Evolutionary conservation across 202 grass and related monocot species (phyloP), one percentile per base, ranked within the genome.

Genomic region (Setaria viridis): DNA sequence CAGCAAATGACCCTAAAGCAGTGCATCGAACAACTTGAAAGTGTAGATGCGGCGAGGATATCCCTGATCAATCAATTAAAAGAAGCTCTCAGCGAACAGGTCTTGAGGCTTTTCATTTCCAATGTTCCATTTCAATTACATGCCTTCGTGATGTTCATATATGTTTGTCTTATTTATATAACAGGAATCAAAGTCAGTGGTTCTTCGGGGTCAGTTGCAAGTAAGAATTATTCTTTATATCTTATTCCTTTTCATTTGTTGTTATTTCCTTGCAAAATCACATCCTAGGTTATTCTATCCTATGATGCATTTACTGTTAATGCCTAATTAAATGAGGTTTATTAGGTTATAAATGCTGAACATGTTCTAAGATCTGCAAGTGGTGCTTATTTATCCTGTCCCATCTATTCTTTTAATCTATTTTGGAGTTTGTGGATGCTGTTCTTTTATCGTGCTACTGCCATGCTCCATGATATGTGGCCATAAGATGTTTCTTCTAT

Each of bases 61-160:
- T 80, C 78, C 85, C 84, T 97, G 77, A 88, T 94, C 65, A 90
- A 78, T 89, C 90, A 91, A 69, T 88, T 97, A 85, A 92, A 85
- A 89, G 92, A 92, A 84, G 94, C 94, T 57, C 88, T 92, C 71
- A 87, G 47, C 39, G 92, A 97, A 89, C 92, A 94, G 94, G 94
- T 92, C 78, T 82, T 75, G 69, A 70, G 50, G 1, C 78, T 65
- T 90, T 84, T 84, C 67, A 43, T 84, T 88, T 1, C 7, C 71
- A 85, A 76, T 85, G 3, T 76, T 87, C 58, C 32, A 67, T 90
- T 21, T 49, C 17, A 33, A 64, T 71, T 35, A 16, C 51, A 69
- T 65, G 21, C n/a, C 67, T 72, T 20, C 39, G 16, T 78, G 34
- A 13, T 82, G 67, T 51, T 77, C 55, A 71, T 78, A 65, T 81